Conservation (phyloP, 164 flowering plant species). For the Magnolia kwangsiensis region DNA sequence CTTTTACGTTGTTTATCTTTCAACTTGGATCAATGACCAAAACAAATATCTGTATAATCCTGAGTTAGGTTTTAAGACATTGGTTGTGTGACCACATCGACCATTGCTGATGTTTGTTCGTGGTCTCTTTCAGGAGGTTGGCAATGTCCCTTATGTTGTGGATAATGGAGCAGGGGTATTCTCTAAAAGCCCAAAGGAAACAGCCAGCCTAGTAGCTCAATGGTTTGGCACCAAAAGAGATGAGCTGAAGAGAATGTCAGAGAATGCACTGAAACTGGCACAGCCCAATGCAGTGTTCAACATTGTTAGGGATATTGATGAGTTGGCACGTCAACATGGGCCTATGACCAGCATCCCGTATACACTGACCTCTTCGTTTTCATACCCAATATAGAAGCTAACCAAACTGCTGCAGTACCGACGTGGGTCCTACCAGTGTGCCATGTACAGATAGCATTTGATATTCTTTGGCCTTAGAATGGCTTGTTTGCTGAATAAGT, state of each 20-base stretch:
- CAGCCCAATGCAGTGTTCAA: conserved; percentile 96
- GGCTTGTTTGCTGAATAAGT: conserved; percentile 13
- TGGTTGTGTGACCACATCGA: too few species aligned
- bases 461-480: conserved; percentile 32
- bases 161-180: conserved; percentile 95
- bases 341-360: conserved; percentile 66
- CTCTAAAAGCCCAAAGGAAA: conserved; percentile 75
- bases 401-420: not conserved
- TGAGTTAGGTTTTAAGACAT: too few species aligned
- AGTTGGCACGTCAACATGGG: conserved; percentile 59
- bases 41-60: too few species aligned
- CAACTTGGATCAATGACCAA: too few species aligned
- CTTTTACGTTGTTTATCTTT: too few species aligned
- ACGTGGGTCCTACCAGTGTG: not conserved
- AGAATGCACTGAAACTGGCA: conserved; percentile 79
- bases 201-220: conserved; percentile 70
- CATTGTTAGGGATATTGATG: conserved; percentile 86
- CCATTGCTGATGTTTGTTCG: too few species aligned
- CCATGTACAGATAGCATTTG: conserved; percentile 33
- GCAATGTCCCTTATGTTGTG: conserved; percentile 93
- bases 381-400: conserved; percentile 21
- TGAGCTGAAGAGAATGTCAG: conserved; percentile 75
- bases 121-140: conserved; percentile 60
- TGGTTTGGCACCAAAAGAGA: conserved; percentile 88
- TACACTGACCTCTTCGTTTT: conserved; percentile 65